Evolutionary conservation across 805 yeast genomes (phyloP), one percentile per base, ranked within the genome.

Genomic region (Limtongozyma cylindracea): DNA sequence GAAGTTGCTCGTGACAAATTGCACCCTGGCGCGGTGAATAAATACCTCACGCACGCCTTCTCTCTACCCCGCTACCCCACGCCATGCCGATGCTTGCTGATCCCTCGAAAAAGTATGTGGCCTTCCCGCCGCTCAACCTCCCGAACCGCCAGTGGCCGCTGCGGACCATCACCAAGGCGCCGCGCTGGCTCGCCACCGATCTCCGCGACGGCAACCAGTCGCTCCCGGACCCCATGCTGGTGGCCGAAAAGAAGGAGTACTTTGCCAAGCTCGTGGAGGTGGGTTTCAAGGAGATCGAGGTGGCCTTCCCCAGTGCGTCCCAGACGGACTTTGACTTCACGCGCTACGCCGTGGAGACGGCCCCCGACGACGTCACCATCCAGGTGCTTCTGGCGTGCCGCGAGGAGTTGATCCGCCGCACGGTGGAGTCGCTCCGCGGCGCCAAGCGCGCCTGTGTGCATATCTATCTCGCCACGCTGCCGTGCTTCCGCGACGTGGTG

Each of bases 171-270:
- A 49, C 47, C 22, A 59, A 59, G 37, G 60, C 80, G 3, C 91
- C 91, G 11, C 51, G 88, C 31, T 73, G 88, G 88, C 49, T 74
- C 21, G 67, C 82, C 11, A 73, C 91, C 3, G 91, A 74, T 37
- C 53, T 73, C 28, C 58, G 91, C 34, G 91, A 73, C 38, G 91
- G 91, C 16, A 73, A 73, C 43, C 88, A 73, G 47, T 67, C 82
- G 5, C 54, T 73, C 31, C 84, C 88, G 1, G 88, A 73, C 37
- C 91, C 88, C 24, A 73, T 73, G 91, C 54, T 71, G n/a, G 52
- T 71, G 19, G 67, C 50, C n/a, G 82, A 73, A 35, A 73, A 73
- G 45, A 66, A 66, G 36, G 60, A 52, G 24, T 73, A 68, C 44
- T 71, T 72, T 41, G 47, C 59, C 24, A 67, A 70, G 39, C 49